Evolutionary conservation across 179 eudicot genomes (phyloP), one percentile per base, ranked within the genome.

Genomic region (Gypsophila paniculata): DNA sequence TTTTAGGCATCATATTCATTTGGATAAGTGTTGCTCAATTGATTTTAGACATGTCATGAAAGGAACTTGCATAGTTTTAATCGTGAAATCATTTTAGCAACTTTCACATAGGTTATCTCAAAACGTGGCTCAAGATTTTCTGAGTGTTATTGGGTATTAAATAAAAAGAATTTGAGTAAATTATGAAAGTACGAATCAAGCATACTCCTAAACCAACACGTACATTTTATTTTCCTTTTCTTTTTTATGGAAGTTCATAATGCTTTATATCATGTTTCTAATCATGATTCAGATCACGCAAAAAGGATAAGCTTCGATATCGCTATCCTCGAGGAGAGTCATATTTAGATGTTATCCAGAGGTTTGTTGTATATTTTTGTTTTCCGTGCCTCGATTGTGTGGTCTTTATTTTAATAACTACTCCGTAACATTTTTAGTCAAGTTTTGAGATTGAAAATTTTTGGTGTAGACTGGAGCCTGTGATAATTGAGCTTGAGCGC

Each of bases 261-360:
- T 3, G 26, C 44, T 72, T 12, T 49, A 25, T 58, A 44, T 32
- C 34, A 26, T 42, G 8, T 34, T 21, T 36, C 23, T 69, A 65
- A 48, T n/a, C 61, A 73, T 38, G 51, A 23, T 79, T 48, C 85
- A 94, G 99, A 73, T 84, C 97, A 19, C 92, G 99, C 64, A 85
- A 88, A 73, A 94, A 90, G 85, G 99, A 94, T 73, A 94, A 94
- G 82, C 78, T 94, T 77, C 88, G 97, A 71, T 94, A 91, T 81
- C 91, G 99, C 59, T 94, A 94, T 82, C 97, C 97, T 76, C 96
- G 99, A 77, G 99, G 99, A 75, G 99, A 94, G 80, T 94, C 99
- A 25, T 94, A 94, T 78, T 86, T 94, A 77, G 99, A 94, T 86
- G 99, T 94, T 36, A 94, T 94, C 80, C 99, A 94, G 75, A 92